These are phyloP conservation scores for Curvularia eragrostidis DNA, from an alignment of 2,329 filamentous ascomycete genomes.

Conservation along the genomic window DNA sequence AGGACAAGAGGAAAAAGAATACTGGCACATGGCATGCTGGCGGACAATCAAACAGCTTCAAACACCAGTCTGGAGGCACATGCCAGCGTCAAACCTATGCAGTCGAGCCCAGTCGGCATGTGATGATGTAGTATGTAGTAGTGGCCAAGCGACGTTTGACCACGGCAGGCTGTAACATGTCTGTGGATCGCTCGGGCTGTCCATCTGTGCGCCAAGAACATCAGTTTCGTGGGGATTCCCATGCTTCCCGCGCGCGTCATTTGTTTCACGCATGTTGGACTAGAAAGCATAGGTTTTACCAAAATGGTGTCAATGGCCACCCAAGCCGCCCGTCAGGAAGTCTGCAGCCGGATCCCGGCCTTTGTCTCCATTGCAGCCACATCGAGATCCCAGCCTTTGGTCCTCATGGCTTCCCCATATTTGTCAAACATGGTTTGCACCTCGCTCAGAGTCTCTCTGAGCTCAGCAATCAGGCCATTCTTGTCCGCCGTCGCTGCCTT, in stretches of 20 bases:
- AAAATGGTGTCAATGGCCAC: too few relatives aligned
- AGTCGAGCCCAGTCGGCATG: background rate
- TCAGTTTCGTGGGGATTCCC: conserved; percentile 2
- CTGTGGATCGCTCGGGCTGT: conserved; percentile 12
- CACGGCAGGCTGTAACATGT: conserved; percentile 11
- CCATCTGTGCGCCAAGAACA: conserved; percentile 3
- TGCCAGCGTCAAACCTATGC: conserved; percentile 15
- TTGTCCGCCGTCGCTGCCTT: conserved; percentile 26
- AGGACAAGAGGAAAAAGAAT: conserved; percentile 3
- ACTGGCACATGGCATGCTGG: conserved; percentile 6
- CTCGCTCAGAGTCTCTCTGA: conserved; percentile 49
- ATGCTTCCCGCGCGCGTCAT: conserved; percentile 4
- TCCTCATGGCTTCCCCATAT: conserved; percentile 52
- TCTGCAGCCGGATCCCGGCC: conserved; percentile 53
- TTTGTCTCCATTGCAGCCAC: conserved; percentile 71
- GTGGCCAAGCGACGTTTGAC: conserved; percentile 10
- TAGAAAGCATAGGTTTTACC: background rate
- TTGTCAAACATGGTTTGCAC: conserved; percentile 54
- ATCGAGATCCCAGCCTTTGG: conserved; percentile 70
- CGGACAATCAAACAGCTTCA: conserved; percentile 16
- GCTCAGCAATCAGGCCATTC: conserved; percentile 52
- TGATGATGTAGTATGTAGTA: background rate
- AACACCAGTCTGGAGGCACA: conserved; percentile 11
- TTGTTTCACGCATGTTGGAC: conserved; percentile 14
- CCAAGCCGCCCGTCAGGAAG: conserved; percentile 12